Base-by-base conservation (phyloP, 257 asterid genomes). In the Plantago elongata region DNA sequence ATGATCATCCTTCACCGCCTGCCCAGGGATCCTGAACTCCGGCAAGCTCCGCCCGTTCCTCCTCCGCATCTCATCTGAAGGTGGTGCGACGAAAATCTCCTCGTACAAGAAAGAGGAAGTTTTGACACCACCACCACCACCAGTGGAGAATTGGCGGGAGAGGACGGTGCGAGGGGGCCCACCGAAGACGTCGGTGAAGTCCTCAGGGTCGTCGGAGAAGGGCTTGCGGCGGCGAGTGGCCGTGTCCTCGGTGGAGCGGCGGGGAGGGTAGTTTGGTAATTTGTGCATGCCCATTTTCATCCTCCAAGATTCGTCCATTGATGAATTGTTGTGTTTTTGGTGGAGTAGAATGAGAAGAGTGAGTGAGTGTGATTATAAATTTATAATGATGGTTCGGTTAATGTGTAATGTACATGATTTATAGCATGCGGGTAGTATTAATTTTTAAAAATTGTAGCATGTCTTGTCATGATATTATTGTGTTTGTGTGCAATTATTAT, bases 171-270 rank as follows among this genome's bases (percentile, higher is more conserved):
- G 72, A 12, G 96, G 96, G 14, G 96, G 95, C 2, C 96, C 95
- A 11, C 96, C 95, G 43, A 89, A 89, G 22, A 89, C 90, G 71
- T 88, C 96, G 67, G 74, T 74, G 62, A 83, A 88, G 74, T 88
- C 92, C 30, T 69, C 27, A 45, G 59, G 29, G 66, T 70, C 78
- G 72, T 66, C 78, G 83, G 83, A 65, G 50, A 64, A 15, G 54
- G 69, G 29, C 14, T 57, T 67, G 5, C 80, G 79, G 62, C 74
- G 76, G 74, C 45, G 73, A 51, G 80, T 18, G 66, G 68, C 54
- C 66, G 66, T 15, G 18, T 70, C 84, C 54, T 65, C 84, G 0
- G 66, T 42, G 72, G 84, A 74, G 61, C 76, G 75, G 45, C 90
- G 84, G 63, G 72, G 74, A 68, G 67, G 78, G 61, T 68, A 65